Evolutionary conservation across 1,284 basidiomycete species (phyloP).

Genomic region (Leccinum pachyderme): DNA sequence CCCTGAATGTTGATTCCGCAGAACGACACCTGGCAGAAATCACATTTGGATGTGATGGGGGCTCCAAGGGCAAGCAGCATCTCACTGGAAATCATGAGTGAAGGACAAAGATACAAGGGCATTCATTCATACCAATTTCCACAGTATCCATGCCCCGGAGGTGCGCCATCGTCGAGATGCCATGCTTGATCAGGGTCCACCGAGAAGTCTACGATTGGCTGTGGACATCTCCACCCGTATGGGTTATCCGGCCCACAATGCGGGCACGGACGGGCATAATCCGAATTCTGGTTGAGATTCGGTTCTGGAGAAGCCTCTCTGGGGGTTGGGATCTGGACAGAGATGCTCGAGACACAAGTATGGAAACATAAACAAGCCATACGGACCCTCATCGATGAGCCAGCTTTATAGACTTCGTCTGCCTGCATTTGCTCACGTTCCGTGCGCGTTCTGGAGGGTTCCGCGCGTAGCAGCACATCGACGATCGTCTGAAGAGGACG

Average conservation of each 20-base stretch:
- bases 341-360: not conserved
- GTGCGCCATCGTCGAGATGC: constrained; percentile 67
- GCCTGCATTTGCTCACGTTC: constrained; percentile 70
- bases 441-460: constrained; percentile 61
- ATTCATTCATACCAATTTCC: constrained; percentile 67
- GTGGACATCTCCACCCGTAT: constrained; percentile 70
- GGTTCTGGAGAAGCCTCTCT: constrained; percentile 73
- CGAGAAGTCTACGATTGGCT: constrained; percentile 67
- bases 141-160: constrained; percentile 72
- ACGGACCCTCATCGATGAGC: constrained; percentile 67
- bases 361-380: not conserved
- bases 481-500: constrained; percentile 67
- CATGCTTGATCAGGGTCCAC: constrained; percentile 65
- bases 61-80: constrained; percentile 65
- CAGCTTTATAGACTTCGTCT: constrained; percentile 68
- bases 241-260: constrained; percentile 65
- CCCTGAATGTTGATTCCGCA: constrained; percentile 72
- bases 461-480: constrained; percentile 62
- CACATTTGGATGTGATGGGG: constrained; percentile 73
- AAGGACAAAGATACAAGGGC: not conserved
- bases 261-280: constrained; percentile 71
- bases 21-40: constrained; percentile 74
- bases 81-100: constrained; percentile 48
- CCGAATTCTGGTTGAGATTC: constrained; percentile 55
- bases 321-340: constrained; percentile 65